phyloP scores from a whole-genome alignment of 148 eudicot species.

The Nepenthes gracilis region DNA sequence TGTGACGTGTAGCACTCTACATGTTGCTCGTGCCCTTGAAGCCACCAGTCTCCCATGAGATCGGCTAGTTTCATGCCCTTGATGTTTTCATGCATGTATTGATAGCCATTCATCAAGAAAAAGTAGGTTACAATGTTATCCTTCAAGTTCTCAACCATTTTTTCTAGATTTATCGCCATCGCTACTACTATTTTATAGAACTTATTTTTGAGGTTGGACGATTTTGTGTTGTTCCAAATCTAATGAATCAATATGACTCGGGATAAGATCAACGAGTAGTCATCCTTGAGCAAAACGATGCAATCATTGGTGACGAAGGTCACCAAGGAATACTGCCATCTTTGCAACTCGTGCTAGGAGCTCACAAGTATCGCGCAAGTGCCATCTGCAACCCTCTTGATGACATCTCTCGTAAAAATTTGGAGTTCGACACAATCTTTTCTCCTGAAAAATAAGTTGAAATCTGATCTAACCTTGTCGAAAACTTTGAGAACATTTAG shows the following conservation, averaged over 20 bases:
- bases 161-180: constrained; percentile 54
- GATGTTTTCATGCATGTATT: constrained; percentile 33
- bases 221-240: constrained; percentile 32
- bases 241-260: constrained; percentile 53
- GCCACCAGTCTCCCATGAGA: constrained; percentile 59
- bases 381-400: constrained; percentile 51
- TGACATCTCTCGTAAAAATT: constrained; percentile 52
- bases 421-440: constrained; percentile 39
- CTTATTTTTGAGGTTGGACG: constrained; percentile 28
- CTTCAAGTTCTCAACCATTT: constrained; percentile 50
- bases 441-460: constrained; percentile 60
- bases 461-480: constrained; percentile 44
- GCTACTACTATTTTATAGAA: constrained; percentile 35
- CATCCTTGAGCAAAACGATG: constrained; percentile 50
- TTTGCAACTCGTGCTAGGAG: constrained; percentile 52
- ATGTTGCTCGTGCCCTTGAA: constrained; percentile 22
- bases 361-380: constrained; percentile 60
- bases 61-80: constrained; percentile 48
- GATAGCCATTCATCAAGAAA: constrained; percentile 78
- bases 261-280: constrained; percentile 28
- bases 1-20: constrained; percentile 18
- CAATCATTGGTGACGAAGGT: constrained; percentile 60
- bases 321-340: constrained; percentile 69
- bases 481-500: constrained; percentile 53
- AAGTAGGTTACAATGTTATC: constrained; percentile 36